Conservation (phyloP, 805 yeast species). For the Ogataea methylovora region DNA sequence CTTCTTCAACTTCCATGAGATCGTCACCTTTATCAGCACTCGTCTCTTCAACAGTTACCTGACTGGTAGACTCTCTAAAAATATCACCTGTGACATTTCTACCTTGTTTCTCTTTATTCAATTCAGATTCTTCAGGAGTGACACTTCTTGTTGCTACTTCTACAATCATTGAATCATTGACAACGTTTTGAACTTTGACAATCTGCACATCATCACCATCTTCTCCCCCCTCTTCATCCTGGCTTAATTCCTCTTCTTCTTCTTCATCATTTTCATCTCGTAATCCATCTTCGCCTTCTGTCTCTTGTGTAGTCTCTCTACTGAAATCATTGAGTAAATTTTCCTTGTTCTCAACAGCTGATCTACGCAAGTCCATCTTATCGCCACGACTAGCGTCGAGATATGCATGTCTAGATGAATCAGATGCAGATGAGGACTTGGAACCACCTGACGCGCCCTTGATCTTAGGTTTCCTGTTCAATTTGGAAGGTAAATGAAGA, state of each 20-base stretch:
- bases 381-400: too few relatives aligned
- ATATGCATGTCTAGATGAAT: too few relatives aligned
- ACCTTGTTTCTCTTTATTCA: not conserved
- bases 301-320: not conserved
- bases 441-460: too few relatives aligned
- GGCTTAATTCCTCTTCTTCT: conserved; percentile 1
- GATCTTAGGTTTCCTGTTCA: conserved; percentile 4
- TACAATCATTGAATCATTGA: not conserved
- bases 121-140: not conserved
- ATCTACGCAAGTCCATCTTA: too few relatives aligned
- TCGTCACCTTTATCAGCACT: not conserved
- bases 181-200: not conserved
- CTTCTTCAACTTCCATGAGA: not conserved
- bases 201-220: too few relatives aligned
- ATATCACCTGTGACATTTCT: not conserved
- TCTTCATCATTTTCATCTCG: conserved; percentile 1
- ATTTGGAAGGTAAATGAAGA: conserved; percentile 12
- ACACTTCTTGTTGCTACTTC: not conserved
- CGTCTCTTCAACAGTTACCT: not conserved
- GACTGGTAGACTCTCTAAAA: not conserved
- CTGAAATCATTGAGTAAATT: not conserved
- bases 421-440: too few relatives aligned
- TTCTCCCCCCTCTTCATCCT: not conserved
- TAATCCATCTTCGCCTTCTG: not conserved
- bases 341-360: not conserved